phyloP scores from a whole-genome alignment of 257 asterid genomes.

The Thymus quinquecostatus region DNA sequence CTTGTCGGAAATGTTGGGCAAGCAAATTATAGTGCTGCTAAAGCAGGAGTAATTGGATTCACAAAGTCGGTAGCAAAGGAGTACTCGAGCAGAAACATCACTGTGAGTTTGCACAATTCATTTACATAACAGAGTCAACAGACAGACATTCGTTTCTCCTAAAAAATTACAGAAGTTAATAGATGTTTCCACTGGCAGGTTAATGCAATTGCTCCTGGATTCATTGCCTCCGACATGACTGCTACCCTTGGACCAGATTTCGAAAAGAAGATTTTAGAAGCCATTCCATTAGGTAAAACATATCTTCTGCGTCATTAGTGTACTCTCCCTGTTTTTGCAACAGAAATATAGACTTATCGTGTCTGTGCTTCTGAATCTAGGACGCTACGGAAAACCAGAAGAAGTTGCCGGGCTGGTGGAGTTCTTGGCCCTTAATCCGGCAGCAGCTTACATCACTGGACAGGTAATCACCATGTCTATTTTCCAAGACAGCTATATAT shows the following conservation, averaged over 20 bases:
- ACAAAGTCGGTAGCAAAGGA: slow-evolving; percentile 95
- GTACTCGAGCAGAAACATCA: slow-evolving; percentile 82
- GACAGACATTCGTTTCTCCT: background rate
- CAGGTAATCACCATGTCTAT: slow-evolving; percentile 48
- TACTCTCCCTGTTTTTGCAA: background rate
- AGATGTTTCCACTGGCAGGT: background rate
- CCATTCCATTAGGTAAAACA: slow-evolving; percentile 72
- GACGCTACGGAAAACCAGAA: slow-evolving; percentile 64
- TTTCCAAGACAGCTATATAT: background rate
- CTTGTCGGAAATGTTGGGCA: slow-evolving; percentile 92
- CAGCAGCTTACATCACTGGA: slow-evolving; percentile 89
- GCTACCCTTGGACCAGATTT: slow-evolving; percentile 56
- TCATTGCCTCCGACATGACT: slow-evolving; percentile 95
- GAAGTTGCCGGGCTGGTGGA: slow-evolving; percentile 59
- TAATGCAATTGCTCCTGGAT: slow-evolving; percentile 72
- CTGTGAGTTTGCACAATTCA: slow-evolving; percentile 44
- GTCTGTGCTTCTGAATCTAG: slow-evolving; percentile 34
- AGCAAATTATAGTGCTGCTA: slow-evolving; percentile 95
- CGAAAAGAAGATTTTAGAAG: slow-evolving; percentile 12
- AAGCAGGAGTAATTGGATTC: slow-evolving; percentile 96
- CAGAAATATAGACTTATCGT: background rate
- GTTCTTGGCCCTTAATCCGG: slow-evolving; percentile 58
- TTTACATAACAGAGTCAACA: background rate
- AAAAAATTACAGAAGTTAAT: background rate
- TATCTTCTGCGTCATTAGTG: background rate